Conservation (phyloP, 805 yeast species). For the Candida tammaniensis region DNA sequence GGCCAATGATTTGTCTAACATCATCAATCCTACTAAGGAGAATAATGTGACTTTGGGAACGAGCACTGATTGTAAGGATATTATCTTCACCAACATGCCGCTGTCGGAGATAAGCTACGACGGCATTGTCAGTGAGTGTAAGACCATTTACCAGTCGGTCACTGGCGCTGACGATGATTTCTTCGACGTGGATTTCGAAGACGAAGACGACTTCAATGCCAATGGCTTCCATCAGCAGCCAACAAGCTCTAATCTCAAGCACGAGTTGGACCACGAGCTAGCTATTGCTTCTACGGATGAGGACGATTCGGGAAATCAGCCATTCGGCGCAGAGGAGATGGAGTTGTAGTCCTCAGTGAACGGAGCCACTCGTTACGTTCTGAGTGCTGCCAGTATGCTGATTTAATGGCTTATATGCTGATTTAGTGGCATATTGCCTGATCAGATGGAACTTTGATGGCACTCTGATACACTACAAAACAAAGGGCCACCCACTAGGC, state of each 20-base stretch:
- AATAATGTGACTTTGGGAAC: constrained; percentile 22
- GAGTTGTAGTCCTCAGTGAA: no score
- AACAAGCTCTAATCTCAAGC: constrained; percentile 3
- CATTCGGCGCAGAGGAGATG: constrained; percentile 45
- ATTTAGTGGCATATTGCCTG: no score
- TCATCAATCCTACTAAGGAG: constrained; percentile 28
- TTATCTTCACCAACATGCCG: constrained; percentile 57
- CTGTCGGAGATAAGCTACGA: constrained; percentile 87
- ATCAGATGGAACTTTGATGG: background rate
- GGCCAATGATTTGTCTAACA: constrained; percentile 36
- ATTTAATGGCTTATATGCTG: background rate
- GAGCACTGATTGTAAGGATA: constrained; percentile 42
- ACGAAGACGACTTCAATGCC: constrained; percentile 56
- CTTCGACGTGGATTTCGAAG: constrained; percentile 95
- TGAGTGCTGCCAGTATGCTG: background rate
- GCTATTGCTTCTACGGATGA: constrained; percentile 40
- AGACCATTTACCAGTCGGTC: constrained; percentile 66
- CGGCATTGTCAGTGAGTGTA: constrained; percentile 82
- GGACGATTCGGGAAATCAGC: constrained; percentile 37
- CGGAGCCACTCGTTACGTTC: background rate
- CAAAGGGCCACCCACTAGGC: no score
- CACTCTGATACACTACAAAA: no score
- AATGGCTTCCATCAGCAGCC: constrained; percentile 16
- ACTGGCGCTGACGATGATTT: constrained; percentile 96
- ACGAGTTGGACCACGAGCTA: constrained; percentile 17